Evolutionary conservation across 257 asterid genomes (phyloP).

Genomic region (Datura wrightii): DNA sequence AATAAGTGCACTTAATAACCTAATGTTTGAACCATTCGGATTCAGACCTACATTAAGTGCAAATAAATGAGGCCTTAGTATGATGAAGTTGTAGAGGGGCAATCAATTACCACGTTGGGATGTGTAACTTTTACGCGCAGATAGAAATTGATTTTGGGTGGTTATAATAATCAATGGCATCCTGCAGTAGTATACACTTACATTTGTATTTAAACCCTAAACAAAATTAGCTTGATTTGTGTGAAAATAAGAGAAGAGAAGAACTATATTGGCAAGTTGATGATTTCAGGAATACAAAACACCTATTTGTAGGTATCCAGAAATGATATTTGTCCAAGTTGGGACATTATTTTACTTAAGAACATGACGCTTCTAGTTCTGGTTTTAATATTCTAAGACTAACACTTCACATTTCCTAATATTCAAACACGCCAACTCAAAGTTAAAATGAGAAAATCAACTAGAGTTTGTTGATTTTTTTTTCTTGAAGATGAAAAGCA

Average conservation of each 20-base stretch:
- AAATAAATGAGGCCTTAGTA: background rate
- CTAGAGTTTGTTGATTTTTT: constrained; percentile 2
- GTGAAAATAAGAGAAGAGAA: constrained; percentile 10
- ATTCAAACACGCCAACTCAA: constrained; percentile 4
- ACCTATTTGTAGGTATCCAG: constrained; percentile 1
- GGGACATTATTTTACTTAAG: constrained; percentile 10
- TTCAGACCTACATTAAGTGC: no score
- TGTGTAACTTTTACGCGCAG: background rate
- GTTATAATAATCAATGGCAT: constrained; percentile 7
- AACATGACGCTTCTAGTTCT: background rate
- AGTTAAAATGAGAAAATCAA: background rate
- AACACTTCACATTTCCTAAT: background rate
- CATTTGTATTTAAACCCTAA: background rate
- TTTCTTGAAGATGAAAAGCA: background rate
- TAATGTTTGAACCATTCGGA: no score
- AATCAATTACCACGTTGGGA: background rate
- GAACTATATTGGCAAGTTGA: background rate
- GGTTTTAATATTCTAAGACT: background rate
- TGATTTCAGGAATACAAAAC: background rate
- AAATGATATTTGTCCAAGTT: background rate
- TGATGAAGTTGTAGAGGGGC: background rate
- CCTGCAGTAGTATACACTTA: background rate
- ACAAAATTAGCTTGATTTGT: constrained; percentile 17
- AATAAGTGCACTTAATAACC: no score
- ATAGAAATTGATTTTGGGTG: background rate